Conservation (phyloP, 225 moss, liverwort and hornwort species). For the Pseudoscleropodium purum region DNA sequence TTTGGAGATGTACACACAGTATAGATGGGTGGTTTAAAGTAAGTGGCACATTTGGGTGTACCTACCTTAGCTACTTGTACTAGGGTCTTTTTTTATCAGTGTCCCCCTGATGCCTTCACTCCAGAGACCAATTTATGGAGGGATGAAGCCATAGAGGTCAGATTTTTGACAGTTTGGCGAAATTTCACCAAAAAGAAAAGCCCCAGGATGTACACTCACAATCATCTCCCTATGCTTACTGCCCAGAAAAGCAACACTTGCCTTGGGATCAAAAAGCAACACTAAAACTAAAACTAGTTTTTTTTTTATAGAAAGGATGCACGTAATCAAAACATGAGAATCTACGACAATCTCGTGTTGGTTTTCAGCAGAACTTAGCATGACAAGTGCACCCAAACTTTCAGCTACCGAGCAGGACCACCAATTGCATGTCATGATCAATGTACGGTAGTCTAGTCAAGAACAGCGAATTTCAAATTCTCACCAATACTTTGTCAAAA, state of each 20-base stretch:
- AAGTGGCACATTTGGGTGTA: too few species aligned
- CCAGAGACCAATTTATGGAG: too few species aligned
- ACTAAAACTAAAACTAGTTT: too few species aligned
- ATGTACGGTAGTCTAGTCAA: neutral
- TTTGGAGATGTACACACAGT: too few species aligned
- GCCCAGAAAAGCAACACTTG: neutral
- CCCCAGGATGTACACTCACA: neutral
- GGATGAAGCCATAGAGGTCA: too few species aligned
- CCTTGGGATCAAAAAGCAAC: neutral
- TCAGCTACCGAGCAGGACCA: neutral
- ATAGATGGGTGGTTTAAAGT: too few species aligned
- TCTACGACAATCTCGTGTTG: neutral
- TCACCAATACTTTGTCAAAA: neutral
- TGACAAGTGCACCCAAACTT: neutral
- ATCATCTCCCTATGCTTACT: neutral
- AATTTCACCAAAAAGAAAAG: too few species aligned
- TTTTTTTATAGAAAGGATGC: too few species aligned
- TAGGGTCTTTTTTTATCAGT: too few species aligned
- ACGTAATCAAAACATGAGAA: neutral
- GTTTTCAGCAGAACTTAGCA: neutral
- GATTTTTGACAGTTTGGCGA: too few species aligned
- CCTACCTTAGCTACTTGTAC: too few species aligned
- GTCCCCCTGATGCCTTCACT: too few species aligned
- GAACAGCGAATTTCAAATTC: neutral
- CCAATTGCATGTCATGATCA: neutral